These are phyloP conservation scores for Xylariaceae sp. DNA, from an alignment of 2,329 filamentous ascomycete genomes.

Conservation along the genomic window DNA sequence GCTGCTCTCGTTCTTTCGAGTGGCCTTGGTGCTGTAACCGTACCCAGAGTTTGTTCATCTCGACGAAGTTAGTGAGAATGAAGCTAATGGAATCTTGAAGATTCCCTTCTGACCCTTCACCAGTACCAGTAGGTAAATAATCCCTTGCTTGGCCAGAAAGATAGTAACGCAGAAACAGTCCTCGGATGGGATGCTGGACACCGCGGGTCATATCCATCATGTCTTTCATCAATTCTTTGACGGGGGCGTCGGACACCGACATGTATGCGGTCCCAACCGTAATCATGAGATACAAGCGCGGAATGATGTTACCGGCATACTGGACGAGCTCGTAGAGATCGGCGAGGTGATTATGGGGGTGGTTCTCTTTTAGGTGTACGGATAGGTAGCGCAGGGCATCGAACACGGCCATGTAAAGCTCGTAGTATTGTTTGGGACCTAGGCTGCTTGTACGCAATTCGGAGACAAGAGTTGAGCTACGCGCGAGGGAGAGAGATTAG, in stretches of 20 bases:
- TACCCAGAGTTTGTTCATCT: constrained; percentile 99
- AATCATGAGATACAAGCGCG: constrained; percentile 96
- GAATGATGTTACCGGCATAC: constrained; percentile 96
- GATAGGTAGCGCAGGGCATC: constrained; percentile 95
- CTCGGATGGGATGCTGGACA: constrained; percentile 93
- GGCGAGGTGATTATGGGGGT: constrained; percentile 95
- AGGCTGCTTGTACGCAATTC: constrained; percentile 94
- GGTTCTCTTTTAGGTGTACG: constrained; percentile 92
- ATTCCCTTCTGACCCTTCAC: constrained; percentile 91
- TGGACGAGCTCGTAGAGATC: constrained; percentile 97
- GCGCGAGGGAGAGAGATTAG: constrained; percentile 20
- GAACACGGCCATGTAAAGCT: constrained; percentile 98
- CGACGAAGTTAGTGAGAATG: constrained; percentile 95
- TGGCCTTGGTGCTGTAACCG: constrained; percentile 95
- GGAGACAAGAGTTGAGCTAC: constrained; percentile 93
- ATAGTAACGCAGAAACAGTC: constrained; percentile 93
- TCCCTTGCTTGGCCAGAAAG: constrained; percentile 92
- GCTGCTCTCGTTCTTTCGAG: constrained; percentile 86
- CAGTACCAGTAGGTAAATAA: constrained; percentile 70
- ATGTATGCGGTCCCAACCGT: constrained; percentile 99
- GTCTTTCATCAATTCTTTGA: constrained; percentile 99
- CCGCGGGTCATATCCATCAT: constrained; percentile 99
- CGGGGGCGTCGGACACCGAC: constrained; percentile 94
- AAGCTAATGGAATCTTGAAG: constrained; percentile 97
- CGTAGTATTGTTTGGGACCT: constrained; percentile 99